phyloP scores from a whole-genome alignment of 768 basidiomycete species.

The Xerocomellus intermedius region DNA sequence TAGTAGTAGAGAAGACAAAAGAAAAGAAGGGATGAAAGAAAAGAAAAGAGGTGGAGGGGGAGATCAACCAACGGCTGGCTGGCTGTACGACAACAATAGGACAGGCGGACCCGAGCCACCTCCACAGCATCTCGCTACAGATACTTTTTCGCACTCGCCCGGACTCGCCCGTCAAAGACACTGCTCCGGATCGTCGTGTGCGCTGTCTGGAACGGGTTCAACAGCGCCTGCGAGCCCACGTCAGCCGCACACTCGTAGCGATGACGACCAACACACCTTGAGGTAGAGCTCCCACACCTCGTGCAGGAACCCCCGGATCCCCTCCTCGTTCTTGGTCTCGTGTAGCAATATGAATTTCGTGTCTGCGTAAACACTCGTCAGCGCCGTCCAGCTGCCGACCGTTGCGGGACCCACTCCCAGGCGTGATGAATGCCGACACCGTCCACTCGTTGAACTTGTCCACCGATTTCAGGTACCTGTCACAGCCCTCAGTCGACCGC shows the following conservation, averaged over 20 bases:
- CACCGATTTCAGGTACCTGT: slow-evolving; percentile 91
- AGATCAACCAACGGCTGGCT: slow-evolving; percentile 9
- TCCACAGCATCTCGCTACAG: slow-evolving; percentile 39
- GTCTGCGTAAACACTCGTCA: slow-evolving; percentile 47
- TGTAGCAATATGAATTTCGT: slow-evolving; percentile 95
- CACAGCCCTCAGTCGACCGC: slow-evolving; percentile 17
- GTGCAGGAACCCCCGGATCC: slow-evolving; percentile 87
- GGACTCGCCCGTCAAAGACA: slow-evolving; percentile 80
- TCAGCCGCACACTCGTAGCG: neutral
- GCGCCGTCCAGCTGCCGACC: neutral
- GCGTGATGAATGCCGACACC: slow-evolving; percentile 92
- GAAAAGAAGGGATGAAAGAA: slow-evolving; percentile 18
- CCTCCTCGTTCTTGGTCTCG: slow-evolving; percentile 96
- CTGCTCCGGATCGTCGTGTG: slow-evolving; percentile 78
- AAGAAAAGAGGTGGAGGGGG: slow-evolving; percentile 2
- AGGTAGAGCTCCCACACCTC: slow-evolving; percentile 98
- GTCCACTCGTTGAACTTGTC: slow-evolving; percentile 99
- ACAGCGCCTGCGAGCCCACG: slow-evolving; percentile 55
- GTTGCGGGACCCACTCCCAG: slow-evolving; percentile 68
- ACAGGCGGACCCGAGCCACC: slow-evolving; percentile 17
- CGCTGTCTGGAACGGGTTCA: slow-evolving; percentile 97
- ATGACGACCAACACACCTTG: slow-evolving; percentile 58
- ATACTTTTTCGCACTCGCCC: slow-evolving; percentile 84
- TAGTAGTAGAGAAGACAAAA: slow-evolving; percentile 9
- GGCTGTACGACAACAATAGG: slow-evolving; percentile 21